Conservation (phyloP, 1,284 basidiomycete genomes). For the Marasmius sp. region DNA sequence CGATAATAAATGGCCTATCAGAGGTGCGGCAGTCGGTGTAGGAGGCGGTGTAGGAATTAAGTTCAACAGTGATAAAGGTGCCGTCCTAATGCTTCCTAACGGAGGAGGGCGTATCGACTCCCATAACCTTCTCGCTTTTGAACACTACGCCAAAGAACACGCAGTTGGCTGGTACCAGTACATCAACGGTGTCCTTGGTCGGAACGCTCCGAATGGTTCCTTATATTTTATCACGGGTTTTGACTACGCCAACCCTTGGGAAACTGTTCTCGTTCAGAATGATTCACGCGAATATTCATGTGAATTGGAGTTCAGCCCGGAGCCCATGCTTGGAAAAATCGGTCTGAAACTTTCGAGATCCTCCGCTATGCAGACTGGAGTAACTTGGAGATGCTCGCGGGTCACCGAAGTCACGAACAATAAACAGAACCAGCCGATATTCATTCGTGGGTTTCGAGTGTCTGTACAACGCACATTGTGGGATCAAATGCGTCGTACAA, state of each 20-base stretch:
- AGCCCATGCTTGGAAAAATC: background rate
- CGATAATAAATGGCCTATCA: background rate
- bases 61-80: background rate
- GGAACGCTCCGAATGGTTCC: conserved; percentile 7
- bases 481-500: too few relatives aligned
- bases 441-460: background rate
- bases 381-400: background rate
- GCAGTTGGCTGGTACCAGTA: conserved; percentile 5
- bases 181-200: conserved; percentile 2
- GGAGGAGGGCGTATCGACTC: conserved; percentile 3
- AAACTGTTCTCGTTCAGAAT: background rate
- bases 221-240: conserved; percentile 12
- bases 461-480: background rate
- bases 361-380: background rate
- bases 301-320: background rate
- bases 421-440: background rate
- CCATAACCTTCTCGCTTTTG: background rate
- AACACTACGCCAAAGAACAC: conserved; percentile 3
- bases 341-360: background rate
- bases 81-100: conserved; percentile 8
- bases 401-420: too few relatives aligned
- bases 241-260: conserved; percentile 7
- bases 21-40: background rate
- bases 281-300: background rate
- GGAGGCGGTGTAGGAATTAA: background rate